Evolutionary conservation across 495 filamentous ascomycete species (phyloP), one percentile per base, ranked within the genome.

Genomic region (Lasiosphaeris hirsuta): DNA sequence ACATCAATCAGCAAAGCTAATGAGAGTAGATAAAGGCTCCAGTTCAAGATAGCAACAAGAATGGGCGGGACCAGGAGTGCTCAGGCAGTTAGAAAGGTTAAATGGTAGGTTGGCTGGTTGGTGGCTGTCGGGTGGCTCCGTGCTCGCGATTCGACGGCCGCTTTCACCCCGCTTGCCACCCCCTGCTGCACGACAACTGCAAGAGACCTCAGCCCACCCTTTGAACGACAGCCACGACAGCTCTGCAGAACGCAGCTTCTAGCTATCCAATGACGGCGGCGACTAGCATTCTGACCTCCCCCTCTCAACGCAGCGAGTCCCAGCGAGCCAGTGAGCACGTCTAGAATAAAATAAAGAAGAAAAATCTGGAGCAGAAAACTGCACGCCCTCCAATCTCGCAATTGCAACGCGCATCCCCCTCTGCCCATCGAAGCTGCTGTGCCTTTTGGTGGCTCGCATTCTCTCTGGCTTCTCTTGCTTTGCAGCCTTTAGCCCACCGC

Each of bases 161-260:
- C 43, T 14, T 8, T 49, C 53, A 39, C 39, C 46, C 43, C 13
- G 11, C 17, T 14, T 13, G 13, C 43, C 11, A 1, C 7, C 14
- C 8, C 42, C 42, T 44, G 42, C 58, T 63, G 57, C 45, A 56
- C 40, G 39, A 33, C 15, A n/a, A 33, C 23, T 59, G 60, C 57
- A 66, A 55, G 47, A 46, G 46, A 40, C 49, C 54, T 48, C 35
- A 46, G n/a, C 43, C 46, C 51, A 56, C 62, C 66, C 67, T 65
- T 69, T 69, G 55, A 69, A 64, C 62, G 65, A 59, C 59, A 70
- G 70, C 70, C 70, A 73, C 70, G 70, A 71, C 69, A 65, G 53
- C 61, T 53, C 34, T 73, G 70, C 70, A 70, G 67, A 61, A 69
- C 54, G 66, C 63, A 62, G 57, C 41, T 48, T 42, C 56, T 56